Evolutionary conservation across 2,329 filamentous ascomycete species (phyloP).

Genomic region (Ambrosiella xylebori): DNA sequence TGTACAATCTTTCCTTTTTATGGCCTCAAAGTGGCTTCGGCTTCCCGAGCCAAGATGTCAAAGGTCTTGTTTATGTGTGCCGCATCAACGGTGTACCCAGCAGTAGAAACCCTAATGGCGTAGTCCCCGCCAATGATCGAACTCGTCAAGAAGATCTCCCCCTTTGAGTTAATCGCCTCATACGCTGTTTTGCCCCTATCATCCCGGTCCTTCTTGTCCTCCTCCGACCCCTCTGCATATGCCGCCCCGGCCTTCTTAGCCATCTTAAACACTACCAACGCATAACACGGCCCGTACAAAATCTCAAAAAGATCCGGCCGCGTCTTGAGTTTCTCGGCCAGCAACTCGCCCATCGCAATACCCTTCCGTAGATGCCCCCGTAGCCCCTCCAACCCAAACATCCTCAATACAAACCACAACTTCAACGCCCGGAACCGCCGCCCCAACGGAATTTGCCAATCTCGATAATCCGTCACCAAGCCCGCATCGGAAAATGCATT

Average conservation of each 20-base stretch:
- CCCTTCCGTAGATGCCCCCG: slow-evolving; percentile 55
- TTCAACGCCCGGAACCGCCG: slow-evolving; percentile 77
- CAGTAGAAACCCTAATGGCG: slow-evolving; percentile 67
- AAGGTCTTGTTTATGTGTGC: slow-evolving; percentile 61
- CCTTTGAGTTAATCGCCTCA: slow-evolving; percentile 53
- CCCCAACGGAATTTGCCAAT: slow-evolving; percentile 93
- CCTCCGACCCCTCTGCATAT: slow-evolving; percentile 10
- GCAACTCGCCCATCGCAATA: slow-evolving; percentile 51
- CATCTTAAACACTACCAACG: slow-evolving; percentile 59
- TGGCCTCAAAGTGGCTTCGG: background rate
- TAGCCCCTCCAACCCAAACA: slow-evolving; percentile 63
- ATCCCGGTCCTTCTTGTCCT: slow-evolving; percentile 38
- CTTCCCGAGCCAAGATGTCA: slow-evolving; percentile 37
- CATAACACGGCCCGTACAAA: slow-evolving; percentile 58
- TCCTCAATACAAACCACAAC: slow-evolving; percentile 84
- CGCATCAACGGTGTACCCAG: slow-evolving; percentile 47
- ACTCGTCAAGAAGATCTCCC: slow-evolving; percentile 69
- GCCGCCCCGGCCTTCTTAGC: slow-evolving; percentile 19
- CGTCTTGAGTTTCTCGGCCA: slow-evolving; percentile 40
- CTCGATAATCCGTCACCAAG: slow-evolving; percentile 82
- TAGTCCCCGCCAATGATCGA: slow-evolving; percentile 56
- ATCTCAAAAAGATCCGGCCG: slow-evolving; percentile 59
- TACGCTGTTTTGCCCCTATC: slow-evolving; percentile 56
- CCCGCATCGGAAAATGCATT: slow-evolving; percentile 69
- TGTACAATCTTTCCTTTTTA: background rate